Percentiles rank a stretch among this genome's conserved stretches.
Evolutionary conservation across 1,284 basidiomycete genomes (phyloP).

Genomic region (Naganishia liquefaciens): DNA sequence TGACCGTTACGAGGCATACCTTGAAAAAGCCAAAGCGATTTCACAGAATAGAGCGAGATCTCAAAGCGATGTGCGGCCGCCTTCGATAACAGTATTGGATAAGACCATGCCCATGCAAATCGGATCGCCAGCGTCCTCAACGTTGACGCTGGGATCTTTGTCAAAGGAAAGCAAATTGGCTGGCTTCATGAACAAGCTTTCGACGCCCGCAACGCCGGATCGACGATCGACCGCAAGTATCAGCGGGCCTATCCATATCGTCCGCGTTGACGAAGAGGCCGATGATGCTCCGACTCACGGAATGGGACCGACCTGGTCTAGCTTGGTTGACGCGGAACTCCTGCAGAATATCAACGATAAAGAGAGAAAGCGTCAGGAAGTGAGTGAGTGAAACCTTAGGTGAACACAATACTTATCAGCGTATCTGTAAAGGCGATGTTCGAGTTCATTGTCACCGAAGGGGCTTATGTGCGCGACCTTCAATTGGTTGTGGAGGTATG

Average conservation of each 20-base stretch:
- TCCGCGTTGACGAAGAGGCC: constrained; percentile 43
- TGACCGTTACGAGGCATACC: constrained; percentile 78
- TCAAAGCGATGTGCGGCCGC: constrained; percentile 26
- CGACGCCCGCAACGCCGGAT: constrained; percentile 14
- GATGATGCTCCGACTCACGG: constrained; percentile 45
- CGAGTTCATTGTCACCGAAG: constrained; percentile 86
- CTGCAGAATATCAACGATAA: constrained; percentile 70
- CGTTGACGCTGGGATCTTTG: constrained; percentile 6
- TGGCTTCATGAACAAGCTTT: constrained; percentile 42
- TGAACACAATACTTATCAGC: too few relatives aligned
- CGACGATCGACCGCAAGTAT: constrained; percentile 42
- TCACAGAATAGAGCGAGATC: constrained; percentile 21
- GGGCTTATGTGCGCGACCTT: constrained; percentile 80
- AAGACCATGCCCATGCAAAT: constrained; percentile 55
- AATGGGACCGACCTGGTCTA: constrained; percentile 76
- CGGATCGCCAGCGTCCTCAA: constrained; percentile 25
- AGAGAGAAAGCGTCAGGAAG: constrained; percentile 86
- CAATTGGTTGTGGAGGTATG: constrained; percentile 83
- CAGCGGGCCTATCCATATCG: constrained; percentile 50
- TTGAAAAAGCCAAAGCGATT: constrained; percentile 56
- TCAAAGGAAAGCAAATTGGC: constrained; percentile 24
- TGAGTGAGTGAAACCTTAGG: constrained; percentile 43
- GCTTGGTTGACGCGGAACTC: constrained; percentile 77
- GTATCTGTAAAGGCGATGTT: constrained; percentile 62
- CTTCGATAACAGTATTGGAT: constrained; percentile 44